Evolutionary conservation across 176 grass and related monocot species (phyloP).

Genomic region (Triticum dicoccoides): DNA sequence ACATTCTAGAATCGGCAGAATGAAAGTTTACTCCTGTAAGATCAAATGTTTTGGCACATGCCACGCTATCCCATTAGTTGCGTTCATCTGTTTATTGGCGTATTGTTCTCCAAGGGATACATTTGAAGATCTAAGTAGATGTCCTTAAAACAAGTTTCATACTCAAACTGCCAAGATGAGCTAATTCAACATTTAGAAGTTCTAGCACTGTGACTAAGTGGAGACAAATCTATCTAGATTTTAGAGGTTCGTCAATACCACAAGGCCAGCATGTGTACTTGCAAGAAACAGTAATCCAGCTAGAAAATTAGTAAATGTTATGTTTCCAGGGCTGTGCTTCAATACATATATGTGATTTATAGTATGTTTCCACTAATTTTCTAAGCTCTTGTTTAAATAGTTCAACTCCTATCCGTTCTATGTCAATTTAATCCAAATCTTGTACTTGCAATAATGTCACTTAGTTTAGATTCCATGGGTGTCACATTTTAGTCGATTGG

Average conservation of each 20-base stretch:
- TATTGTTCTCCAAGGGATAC: background rate
- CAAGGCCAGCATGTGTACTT: background rate
- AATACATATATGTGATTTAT: background rate
- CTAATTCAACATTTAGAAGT: background rate
- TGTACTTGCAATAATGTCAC: background rate
- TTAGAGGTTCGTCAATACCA: conserved; percentile 11
- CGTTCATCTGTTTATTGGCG: conserved; percentile 11
- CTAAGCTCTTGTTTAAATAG: background rate
- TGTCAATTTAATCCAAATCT: background rate
- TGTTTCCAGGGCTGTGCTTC: background rate
- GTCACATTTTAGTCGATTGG: background rate
- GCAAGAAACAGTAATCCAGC: background rate
- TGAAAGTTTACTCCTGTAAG: conserved; percentile 5
- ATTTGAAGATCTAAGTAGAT: background rate
- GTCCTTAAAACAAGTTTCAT: background rate
- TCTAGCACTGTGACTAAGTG: background rate
- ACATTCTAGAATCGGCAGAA: background rate
- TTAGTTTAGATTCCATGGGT: conserved; percentile 4
- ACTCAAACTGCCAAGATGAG: background rate
- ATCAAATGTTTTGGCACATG: background rate
- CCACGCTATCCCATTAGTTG: background rate
- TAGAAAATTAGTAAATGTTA: conserved; percentile 11
- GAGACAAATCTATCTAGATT: conserved; percentile 14
- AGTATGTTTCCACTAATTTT: background rate
- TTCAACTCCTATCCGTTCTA: background rate